Conservation (phyloP, 2,329 filamentous ascomycete genomes). For the Monosporascus sp. region DNA sequence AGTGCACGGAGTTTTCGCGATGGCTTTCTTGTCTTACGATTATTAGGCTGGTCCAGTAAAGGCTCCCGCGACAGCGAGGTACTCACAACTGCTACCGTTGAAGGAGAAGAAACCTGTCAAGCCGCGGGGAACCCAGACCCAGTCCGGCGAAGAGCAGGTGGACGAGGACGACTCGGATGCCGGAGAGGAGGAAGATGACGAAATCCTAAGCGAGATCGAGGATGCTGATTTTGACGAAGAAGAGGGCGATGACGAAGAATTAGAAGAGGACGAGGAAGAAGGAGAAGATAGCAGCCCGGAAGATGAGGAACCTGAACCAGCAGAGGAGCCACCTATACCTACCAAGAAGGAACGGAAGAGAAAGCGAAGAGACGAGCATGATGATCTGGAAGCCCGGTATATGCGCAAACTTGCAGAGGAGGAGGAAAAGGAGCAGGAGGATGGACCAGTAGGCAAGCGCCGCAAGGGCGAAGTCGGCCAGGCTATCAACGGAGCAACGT, state of each 20-base stretch:
- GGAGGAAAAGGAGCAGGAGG: constrained; percentile 45
- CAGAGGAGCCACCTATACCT: constrained; percentile 33
- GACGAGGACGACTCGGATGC: constrained; percentile 17
- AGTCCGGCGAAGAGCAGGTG: constrained; percentile 10
- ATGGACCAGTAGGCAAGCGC: constrained; percentile 44
- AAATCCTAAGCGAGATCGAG: constrained; percentile 32
- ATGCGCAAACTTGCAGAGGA: constrained; percentile 60
- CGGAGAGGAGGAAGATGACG: constrained; percentile 25
- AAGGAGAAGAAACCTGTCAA: constrained; percentile 31
- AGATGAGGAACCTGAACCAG: constrained; percentile 30
- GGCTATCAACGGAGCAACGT: constrained; percentile 6
- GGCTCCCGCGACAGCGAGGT: constrained; percentile 40
- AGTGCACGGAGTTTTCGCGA: constrained; percentile 29
- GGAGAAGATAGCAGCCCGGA: constrained; percentile 30
- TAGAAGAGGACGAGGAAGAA: constrained; percentile 37
- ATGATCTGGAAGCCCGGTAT: constrained; percentile 67
- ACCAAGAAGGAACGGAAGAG: constrained; percentile 55
- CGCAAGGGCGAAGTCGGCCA: constrained; percentile 40
- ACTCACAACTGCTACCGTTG: constrained; percentile 30
- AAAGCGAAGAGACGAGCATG: constrained; percentile 63
- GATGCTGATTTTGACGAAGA: constrained; percentile 32
- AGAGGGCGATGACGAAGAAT: constrained; percentile 37
- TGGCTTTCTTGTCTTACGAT: constrained; percentile 4
- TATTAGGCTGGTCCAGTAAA: constrained; percentile 48
- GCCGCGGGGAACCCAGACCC: constrained; percentile 14